Conservation (phyloP, 805 yeast species). For the Kregervanrija delftensis region DNA sequence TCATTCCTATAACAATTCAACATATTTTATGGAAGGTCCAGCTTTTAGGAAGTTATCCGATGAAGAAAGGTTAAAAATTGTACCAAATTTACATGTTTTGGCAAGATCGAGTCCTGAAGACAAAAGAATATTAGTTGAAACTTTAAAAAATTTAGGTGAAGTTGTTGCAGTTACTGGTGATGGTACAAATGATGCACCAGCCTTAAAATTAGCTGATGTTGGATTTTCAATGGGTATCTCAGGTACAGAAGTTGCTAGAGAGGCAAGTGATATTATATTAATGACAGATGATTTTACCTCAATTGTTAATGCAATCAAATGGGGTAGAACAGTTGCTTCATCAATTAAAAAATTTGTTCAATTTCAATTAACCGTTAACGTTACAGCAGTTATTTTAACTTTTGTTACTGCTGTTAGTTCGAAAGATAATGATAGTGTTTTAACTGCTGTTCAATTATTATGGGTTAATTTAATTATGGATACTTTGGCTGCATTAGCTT, state of each 20-base stretch:
- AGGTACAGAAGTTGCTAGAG: constrained; percentile 98
- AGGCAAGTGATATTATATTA: constrained; percentile 95
- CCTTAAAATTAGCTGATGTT: constrained; percentile 91
- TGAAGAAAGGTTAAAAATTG: constrained; percentile 47
- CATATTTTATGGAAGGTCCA: constrained; percentile 89
- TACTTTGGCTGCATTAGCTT: constrained; percentile 93
- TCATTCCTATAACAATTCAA: constrained; percentile 46
- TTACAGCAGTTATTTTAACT: constrained; percentile 92
- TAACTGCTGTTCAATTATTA: constrained; percentile 93
- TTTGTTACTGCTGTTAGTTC: constrained; percentile 91
- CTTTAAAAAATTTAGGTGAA: constrained; percentile 73
- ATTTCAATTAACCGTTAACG: constrained; percentile 92
- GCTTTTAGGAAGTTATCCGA: constrained; percentile 61
- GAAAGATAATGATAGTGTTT: constrained; percentile 70
- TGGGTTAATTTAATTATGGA: constrained; percentile 99
- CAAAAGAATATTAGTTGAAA: constrained; percentile 78
- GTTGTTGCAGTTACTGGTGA: constrained; percentile 99
- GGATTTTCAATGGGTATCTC: constrained; percentile 98
- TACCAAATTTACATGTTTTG: constrained; percentile 74
- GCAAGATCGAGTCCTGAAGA: constrained; percentile 97
- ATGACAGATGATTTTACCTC: constrained; percentile 94
- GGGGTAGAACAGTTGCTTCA: constrained; percentile 97
- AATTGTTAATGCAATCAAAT: constrained; percentile 92
- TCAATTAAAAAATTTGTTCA: constrained; percentile 94
- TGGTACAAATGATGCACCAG: constrained; percentile 99